Percentiles rank a stretch among this genome's conserved stretches.
Evolutionary conservation across 2,329 filamentous ascomycete species (phyloP).

Genomic region (Stagonosporopsis vannaccii): DNA sequence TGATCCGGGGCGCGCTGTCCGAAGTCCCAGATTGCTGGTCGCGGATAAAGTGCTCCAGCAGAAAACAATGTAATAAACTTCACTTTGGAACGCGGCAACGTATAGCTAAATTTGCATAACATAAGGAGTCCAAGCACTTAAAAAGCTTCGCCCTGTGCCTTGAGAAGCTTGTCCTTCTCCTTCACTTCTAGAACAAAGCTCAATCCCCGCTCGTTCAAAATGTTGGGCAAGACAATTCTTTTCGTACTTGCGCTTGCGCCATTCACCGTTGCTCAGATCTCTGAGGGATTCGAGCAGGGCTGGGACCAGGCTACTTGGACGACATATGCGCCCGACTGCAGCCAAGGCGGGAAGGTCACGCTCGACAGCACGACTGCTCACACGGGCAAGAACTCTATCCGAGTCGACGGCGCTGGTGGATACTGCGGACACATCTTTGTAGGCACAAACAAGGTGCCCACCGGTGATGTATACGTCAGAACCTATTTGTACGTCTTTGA

Average conservation of each 20-base stretch:
- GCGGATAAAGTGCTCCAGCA: conserved; percentile 5
- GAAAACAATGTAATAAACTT: conserved; percentile 8
- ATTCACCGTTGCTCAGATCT: conserved; percentile 60
- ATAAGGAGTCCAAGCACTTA: conserved; percentile 5
- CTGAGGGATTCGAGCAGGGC: conserved; percentile 65
- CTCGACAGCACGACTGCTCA: conserved; percentile 66
- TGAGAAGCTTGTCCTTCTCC: conserved; percentile 3
- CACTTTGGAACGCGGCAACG: conserved; percentile 3
- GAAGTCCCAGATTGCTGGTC: conserved; percentile 15
- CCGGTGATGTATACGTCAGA: conserved; percentile 65
- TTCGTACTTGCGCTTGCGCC: conserved; percentile 57
- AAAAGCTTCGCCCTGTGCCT: conserved; percentile 9
- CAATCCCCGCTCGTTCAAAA: conserved; percentile 25
- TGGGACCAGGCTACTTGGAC: conserved; percentile 66
- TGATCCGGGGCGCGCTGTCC: not conserved
- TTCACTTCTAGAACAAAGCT: not conserved
- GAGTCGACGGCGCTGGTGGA: conserved; percentile 72
- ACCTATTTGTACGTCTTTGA: conserved; percentile 60
- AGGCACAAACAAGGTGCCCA: conserved; percentile 64
- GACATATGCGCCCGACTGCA: conserved; percentile 66
- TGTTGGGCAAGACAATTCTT: conserved; percentile 56
- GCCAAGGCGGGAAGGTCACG: conserved; percentile 64
- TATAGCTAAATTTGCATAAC: conserved; percentile 2
- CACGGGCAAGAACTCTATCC: conserved; percentile 72
- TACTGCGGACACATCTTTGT: conserved; percentile 64